phyloP scores from a whole-genome alignment of 306 rosid genomes.

The Rubus idaeus region DNA sequence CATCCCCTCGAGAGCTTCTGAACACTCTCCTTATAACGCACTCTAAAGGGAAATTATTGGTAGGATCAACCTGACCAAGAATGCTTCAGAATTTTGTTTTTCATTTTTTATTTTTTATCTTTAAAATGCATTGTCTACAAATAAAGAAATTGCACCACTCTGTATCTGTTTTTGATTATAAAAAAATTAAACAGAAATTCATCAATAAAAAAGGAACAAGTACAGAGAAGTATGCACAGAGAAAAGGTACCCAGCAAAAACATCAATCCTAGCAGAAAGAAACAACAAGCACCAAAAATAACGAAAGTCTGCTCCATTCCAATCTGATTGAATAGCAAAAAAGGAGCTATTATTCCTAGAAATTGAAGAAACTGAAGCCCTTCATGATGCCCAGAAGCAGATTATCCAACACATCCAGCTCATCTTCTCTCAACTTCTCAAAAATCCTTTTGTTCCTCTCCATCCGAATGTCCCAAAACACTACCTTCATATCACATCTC shows the following conservation, averaged over 20 bases:
- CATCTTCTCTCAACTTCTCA: too few relatives aligned
- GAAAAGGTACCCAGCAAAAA: background rate
- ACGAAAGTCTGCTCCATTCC: background rate
- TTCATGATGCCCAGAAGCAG: background rate
- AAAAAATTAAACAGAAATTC: background rate
- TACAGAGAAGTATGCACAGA: background rate
- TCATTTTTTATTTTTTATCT: background rate
- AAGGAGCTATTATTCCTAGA: background rate
- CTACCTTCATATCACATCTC: background rate
- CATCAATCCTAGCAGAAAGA: background rate
- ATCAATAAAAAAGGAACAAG: background rate
- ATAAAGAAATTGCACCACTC: background rate
- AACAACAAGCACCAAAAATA: background rate
- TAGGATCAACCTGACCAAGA: slow-evolving; percentile 76
- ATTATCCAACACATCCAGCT: too few relatives aligned
- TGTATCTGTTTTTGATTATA: background rate
- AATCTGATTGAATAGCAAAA: background rate
- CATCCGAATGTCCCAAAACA: background rate
- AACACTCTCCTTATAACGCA: slow-evolving; percentile 84
- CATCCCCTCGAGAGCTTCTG: slow-evolving; percentile 70
- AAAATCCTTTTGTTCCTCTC: too few relatives aligned
- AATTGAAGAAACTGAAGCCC: background rate
- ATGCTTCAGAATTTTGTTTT: slow-evolving; percentile 23
- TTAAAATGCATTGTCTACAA: background rate
- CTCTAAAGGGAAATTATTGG: slow-evolving; percentile 66